phyloP scores from a whole-genome alignment of 2,329 filamentous ascomycete genomes.

The Phyllosticta ampelicida region DNA sequence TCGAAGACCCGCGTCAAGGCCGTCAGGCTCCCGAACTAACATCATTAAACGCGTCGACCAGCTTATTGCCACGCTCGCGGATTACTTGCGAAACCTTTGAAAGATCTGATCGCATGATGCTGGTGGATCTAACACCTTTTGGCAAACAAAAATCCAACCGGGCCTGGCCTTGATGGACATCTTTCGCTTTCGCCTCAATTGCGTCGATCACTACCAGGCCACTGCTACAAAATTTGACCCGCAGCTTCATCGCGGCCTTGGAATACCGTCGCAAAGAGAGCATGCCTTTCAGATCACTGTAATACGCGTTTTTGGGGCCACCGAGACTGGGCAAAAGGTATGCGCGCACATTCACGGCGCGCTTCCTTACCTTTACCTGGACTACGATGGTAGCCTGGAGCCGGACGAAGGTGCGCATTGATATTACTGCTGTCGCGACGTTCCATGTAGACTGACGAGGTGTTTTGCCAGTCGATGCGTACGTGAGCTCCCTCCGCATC shows the following conservation, averaged over 20 bases:
- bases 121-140: not conserved
- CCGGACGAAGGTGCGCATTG: constrained; percentile 52
- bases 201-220: constrained; percentile 88
- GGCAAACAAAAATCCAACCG: not conserved
- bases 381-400: constrained; percentile 62
- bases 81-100: not conserved
- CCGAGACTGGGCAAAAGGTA: constrained; percentile 89
- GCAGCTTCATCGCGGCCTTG: constrained; percentile 55
- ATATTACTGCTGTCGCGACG: constrained; percentile 3
- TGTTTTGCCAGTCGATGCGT: constrained; percentile 53
- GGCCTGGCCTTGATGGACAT: constrained; percentile 46
- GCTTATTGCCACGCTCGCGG: not conserved
- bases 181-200: constrained; percentile 88
- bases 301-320: constrained; percentile 82
- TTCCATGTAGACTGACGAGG: constrained; percentile 12
- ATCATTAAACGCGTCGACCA: not conserved
- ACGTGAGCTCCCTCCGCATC: constrained; percentile 66
- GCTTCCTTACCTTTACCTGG: constrained; percentile 90
- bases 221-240: constrained; percentile 72
- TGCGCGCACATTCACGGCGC: constrained; percentile 93
- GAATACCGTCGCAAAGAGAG: constrained; percentile 42
- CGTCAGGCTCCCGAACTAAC: not conserved
- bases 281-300: constrained; percentile 69
- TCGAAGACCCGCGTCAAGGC: constrained; percentile 5
- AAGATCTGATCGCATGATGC: not conserved